Base-by-base conservation (phyloP, 2,329 filamentous ascomycete genomes). In the Harringtonia lauricola region DNA sequence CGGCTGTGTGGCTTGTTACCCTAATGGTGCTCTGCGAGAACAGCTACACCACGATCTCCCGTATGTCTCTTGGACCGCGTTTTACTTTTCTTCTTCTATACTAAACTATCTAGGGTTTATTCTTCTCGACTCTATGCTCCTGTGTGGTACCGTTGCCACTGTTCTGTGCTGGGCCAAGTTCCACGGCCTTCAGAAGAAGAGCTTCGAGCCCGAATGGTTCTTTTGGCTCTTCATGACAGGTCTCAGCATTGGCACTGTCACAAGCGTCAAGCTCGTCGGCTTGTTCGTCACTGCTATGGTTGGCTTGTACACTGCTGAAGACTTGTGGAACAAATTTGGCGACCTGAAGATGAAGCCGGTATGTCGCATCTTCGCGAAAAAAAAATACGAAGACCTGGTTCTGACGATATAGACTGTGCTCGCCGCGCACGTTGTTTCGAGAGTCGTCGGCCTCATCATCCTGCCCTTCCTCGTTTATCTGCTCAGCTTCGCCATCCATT, bases 21-120 rank as follows among this genome's bases (percentile, higher is more conserved):
- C 70, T 96, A 55, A 95, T 95, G 86, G 89, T 98, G 36, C 79
- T 98, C 35, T 98, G 88, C 70, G 92, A 98, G 65, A 98, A 98
- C 71, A 96, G 92, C 41, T 98, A 96, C 69, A 95, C 92, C 39
- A 96, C 94, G 28, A 98, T 98, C 64, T 95, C 89, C 66, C 81
- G 92, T 52, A 51, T 18, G 49, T 17, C 14, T 9, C 30, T 19
- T n/a, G n/a, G 4, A n/a, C n/a, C 13, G 21, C 36, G 7, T 8
- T 13, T 6, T 38, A 21, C 28, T 2, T 35, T 24, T 37, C 3
- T 21, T 30, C n/a, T 5, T 3, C 22, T 3, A 24, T 30, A 9
- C 26, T 43, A 4, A n/a, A 21, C 37, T 24, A 15, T 8, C 10
- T 29, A 51, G 49, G 51, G 48, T 98, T 98, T 62, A 96, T 98